These are phyloP conservation scores for Omphalotus guepiniiformis DNA, from an alignment of 768 basidiomycete genomes.

Conservation along the genomic window DNA sequence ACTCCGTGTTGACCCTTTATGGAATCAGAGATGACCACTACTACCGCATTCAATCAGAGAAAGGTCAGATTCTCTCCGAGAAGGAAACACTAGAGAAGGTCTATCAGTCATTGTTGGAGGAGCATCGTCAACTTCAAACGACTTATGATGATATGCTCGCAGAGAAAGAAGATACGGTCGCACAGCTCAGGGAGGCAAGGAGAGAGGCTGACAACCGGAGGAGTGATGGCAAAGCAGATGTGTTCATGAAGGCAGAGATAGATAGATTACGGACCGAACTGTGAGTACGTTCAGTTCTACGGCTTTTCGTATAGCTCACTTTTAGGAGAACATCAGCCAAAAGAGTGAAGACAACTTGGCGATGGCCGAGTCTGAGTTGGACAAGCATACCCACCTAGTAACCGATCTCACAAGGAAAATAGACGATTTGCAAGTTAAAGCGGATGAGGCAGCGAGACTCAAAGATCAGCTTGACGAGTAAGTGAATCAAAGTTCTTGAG, in stretches of 20 bases:
- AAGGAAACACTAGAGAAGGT: constrained; percentile 85
- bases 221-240: constrained; percentile 65
- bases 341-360: constrained; percentile 93
- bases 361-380: constrained; percentile 76
- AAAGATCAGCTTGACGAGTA: constrained; percentile 97
- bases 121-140: constrained; percentile 71
- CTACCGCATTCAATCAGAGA: constrained; percentile 78
- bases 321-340: constrained; percentile 52
- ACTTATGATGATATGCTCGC: constrained; percentile 70
- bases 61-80: constrained; percentile 71
- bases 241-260: constrained; percentile 74
- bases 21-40: constrained; percentile 80
- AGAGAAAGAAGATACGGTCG: constrained; percentile 74
- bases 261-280: constrained; percentile 78
- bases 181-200: constrained; percentile 55
- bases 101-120: constrained; percentile 70
- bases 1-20: constrained; percentile 11
- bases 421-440: constrained; percentile 75
- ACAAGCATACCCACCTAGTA: constrained; percentile 66
- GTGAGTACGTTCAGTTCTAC: constrained; percentile 45
- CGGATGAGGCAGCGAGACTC: constrained; percentile 72
- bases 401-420: constrained; percentile 74
- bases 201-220: constrained; percentile 57
- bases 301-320: no score
- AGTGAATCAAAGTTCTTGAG: constrained; percentile 20